Evolutionary conservation across 345 rosid genomes (phyloP).

Genomic region (Gossypium raimondii): DNA sequence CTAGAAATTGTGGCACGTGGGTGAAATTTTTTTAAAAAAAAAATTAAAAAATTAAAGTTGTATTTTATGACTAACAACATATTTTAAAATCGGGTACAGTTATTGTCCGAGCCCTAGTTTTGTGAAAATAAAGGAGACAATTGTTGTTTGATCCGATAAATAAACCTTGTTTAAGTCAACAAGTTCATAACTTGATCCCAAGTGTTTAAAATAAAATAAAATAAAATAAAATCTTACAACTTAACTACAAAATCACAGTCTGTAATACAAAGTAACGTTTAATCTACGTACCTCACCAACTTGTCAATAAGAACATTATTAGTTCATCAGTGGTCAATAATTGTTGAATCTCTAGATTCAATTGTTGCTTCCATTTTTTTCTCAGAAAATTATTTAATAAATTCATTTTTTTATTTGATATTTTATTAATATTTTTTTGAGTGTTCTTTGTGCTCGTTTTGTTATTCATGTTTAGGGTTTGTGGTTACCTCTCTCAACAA

Average conservation of each 20-base stretch:
- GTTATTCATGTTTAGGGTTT: no score
- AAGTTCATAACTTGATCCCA: not conserved
- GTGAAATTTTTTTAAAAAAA: no score
- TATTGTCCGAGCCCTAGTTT: no score
- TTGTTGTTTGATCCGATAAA: not conserved
- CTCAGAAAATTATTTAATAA: no score
- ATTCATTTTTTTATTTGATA: no score
- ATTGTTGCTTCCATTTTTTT: no score
- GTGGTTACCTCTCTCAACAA: no score
- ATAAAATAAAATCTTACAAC: not conserved
- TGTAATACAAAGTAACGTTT: not conserved
- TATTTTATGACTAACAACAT: no score
- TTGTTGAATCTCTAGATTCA: not conserved
- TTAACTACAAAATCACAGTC: not conserved
- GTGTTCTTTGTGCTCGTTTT: no score
- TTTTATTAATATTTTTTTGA: no score
- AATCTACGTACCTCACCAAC: not conserved
- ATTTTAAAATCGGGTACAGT: no score
- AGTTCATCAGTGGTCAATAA: not conserved
- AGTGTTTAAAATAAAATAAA: not conserved
- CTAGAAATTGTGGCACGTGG: no score
- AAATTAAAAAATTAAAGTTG: rapidly evolving
- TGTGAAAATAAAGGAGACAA: not conserved
- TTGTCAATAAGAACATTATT: not conserved
- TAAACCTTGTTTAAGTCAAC: not conserved